Evolutionary conservation across 345 rosid genomes (phyloP).

Genomic region (Hypericum perforatum): DNA sequence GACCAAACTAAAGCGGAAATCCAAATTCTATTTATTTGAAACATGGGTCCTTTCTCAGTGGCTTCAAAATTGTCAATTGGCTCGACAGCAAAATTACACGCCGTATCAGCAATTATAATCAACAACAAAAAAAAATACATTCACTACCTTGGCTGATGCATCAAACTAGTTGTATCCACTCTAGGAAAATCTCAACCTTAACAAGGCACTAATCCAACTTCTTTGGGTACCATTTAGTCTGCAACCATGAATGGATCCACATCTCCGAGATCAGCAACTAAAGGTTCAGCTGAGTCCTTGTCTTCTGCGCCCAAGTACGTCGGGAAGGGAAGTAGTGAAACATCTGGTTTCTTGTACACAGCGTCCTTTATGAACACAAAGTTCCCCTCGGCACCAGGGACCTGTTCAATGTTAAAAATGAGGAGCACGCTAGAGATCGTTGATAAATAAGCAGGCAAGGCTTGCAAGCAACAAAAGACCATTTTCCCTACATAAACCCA

Average conservation of each 20-base stretch:
- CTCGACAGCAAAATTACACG: conserved; percentile 9
- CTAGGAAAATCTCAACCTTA: not conserved
- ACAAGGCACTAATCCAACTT: not conserved
- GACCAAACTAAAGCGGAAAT: conserved; percentile 9
- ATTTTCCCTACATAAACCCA: too few species aligned
- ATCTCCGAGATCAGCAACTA: conserved; percentile 76
- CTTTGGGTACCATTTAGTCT: conserved; percentile 9
- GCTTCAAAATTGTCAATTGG: conserved; percentile 1
- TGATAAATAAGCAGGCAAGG: not conserved
- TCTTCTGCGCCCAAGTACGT: conserved; percentile 59
- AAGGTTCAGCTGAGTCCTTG: conserved; percentile 40
- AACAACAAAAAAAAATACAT: conserved; percentile 5
- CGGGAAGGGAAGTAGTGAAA: conserved; percentile 76
- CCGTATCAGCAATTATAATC: conserved; percentile 10
- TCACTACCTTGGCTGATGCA: conserved; percentile 7
- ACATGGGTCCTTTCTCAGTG: not conserved
- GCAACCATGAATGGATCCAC: conserved; percentile 77
- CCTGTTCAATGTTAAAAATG: conserved; percentile 31
- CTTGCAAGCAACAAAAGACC: too few species aligned
- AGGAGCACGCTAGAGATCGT: not conserved
- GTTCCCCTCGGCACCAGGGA: conserved; percentile 87
- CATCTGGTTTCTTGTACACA: conserved; percentile 64
- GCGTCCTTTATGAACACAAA: conserved; percentile 86
- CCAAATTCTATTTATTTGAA: conserved; percentile 5
- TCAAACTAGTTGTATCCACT: not conserved